Base-by-base conservation (phyloP, 371 early-diverging fungal genomes). In the Mycotypha africana region DNA sequence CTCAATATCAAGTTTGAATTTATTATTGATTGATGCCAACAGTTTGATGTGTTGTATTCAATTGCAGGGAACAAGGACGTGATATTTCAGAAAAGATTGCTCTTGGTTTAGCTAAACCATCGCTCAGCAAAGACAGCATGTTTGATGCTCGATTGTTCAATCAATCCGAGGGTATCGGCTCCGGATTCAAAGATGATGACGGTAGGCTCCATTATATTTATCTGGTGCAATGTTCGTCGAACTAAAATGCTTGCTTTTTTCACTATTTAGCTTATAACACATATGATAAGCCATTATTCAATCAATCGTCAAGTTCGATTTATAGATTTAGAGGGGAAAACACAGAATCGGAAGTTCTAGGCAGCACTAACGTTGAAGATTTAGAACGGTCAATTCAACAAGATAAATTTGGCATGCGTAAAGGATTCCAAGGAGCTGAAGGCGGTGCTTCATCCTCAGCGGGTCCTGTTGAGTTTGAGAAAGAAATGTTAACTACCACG, bases 1-100 rank as follows among this genome's bases (percentile, higher is more conserved):
- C 23, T 25, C 15, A n/a, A n/a, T 17, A 12, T 21, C 1, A 20
- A 31, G 14, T 24, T 20, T 30, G 19, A 31, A 36, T 37, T 15
- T 15, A 38, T 16, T 34, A 15, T 10, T 34, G 8, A 8, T 9
- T 35, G 15, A 31, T 21, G 19, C 11, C 4, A 23, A 19, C n/a
- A n/a, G n/a, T n/a, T n/a, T n/a, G n/a, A n/a, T n/a, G n/a, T n/a
- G n/a, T n/a, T 12, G 32, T 9, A 30, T 38, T 3, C 11, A n/a
- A 42, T 36, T 41, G 37, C 48, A 81, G 81, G 37, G 63, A 80
- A 15, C 70, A 84, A 54, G 86, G 85, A 2, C 86, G 98, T 62
- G 98, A 98, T 75, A 91, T 98, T 42, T 94, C 96, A 1, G 98
- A 98, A 68, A 96, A 95, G 70, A 89, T 98, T 51, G 97, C 98